Base-by-base conservation (phyloP, 164 flowering plant genomes). In the Paratinospora sagittata region DNA sequence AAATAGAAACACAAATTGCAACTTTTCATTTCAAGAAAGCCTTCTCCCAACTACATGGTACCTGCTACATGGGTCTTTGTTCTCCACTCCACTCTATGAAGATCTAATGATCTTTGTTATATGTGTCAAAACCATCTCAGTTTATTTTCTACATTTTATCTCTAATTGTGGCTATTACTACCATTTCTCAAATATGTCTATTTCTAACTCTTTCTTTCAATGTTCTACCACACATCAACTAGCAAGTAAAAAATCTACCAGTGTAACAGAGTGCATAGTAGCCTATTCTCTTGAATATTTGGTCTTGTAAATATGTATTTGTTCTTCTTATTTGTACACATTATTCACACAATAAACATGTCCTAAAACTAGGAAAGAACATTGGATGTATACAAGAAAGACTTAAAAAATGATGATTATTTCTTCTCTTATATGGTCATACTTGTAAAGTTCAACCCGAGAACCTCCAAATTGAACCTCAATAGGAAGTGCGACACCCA, bases 391-490 rank as follows among this genome's bases (percentile, higher is more conserved):
- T 10, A 19, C 21, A 41, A n/a, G 23, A 63, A 47, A 65, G 9
- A 27, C 27, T 24, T 16, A 49, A 64, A 63, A 33, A 65, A 8
- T 19, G 30, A 26, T 6, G 23, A 52, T 49, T 24, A 26, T 17
- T 3, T 39, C 27, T 37, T 39, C 19, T 34, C 14, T 45, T 27
- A 47, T n/a, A 8, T 11, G 36, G 64, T 64, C 73, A 33, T 85
- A 95, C 99, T 96, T 75, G 74, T 89, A 92, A 72, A 95, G 84
- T 81, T 95, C 97, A 75, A 95, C 93, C 72, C 88, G 85, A 78
- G 84, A 85, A 67, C 82, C 94, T 63, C 93, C 92, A 79, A 78
- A 91, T 26, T 60, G 82, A 74, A 68, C 39, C 77, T 95, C 99
- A 36, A 86, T 77, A 75, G 89, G 82, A 80, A 82, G 85, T 64